phyloP scores from a whole-genome alignment of 2,329 filamentous ascomycete species.

The Epicoccum sorghinum region DNA sequence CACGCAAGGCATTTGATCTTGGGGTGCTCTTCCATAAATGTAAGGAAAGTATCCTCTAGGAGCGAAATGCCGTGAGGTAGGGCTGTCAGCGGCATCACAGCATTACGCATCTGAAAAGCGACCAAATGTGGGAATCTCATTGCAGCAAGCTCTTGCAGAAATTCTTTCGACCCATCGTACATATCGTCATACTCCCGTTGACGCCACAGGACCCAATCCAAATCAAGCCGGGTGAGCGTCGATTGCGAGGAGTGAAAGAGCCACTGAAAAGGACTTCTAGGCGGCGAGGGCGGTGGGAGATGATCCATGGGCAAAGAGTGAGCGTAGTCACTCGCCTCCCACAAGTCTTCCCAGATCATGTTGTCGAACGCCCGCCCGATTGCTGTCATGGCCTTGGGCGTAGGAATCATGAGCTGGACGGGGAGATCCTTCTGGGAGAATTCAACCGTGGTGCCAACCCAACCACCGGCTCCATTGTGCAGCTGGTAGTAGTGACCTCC shows the following conservation, averaged over 20 bases:
- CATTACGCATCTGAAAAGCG: constrained; percentile 55
- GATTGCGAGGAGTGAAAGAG: constrained; percentile 28
- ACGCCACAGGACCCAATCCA: constrained; percentile 46
- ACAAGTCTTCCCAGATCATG: constrained; percentile 34
- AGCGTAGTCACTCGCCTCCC: constrained; percentile 32
- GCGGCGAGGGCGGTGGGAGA: constrained; percentile 5
- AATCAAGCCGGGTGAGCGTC: constrained; percentile 41
- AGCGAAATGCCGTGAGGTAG: constrained; percentile 48
- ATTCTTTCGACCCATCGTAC: constrained; percentile 15
- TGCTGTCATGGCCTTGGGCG: constrained; percentile 20
- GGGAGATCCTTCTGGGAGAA: constrained; percentile 17
- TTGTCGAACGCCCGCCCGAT: constrained; percentile 33
- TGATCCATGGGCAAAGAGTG: constrained; percentile 16
- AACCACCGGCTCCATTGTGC: constrained; percentile 43
- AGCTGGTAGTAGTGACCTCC: constrained; percentile 34
- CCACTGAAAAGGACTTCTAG: constrained; percentile 24
- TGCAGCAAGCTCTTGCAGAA: constrained; percentile 37
- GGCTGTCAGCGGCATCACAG: constrained; percentile 45
- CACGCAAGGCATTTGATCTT: constrained; percentile 54
- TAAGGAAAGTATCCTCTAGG: constrained; percentile 45
- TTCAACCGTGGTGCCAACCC: constrained; percentile 37
- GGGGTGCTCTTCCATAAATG: constrained; percentile 53
- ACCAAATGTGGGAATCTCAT: constrained; percentile 52
- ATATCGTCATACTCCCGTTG: constrained; percentile 20
- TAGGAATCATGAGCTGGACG: constrained; percentile 1